Percentiles rank a stretch among this genome's conserved stretches.
phyloP scores from a whole-genome alignment of 78 protist genomes.

The Mantamonas sphyraenae region DNA sequence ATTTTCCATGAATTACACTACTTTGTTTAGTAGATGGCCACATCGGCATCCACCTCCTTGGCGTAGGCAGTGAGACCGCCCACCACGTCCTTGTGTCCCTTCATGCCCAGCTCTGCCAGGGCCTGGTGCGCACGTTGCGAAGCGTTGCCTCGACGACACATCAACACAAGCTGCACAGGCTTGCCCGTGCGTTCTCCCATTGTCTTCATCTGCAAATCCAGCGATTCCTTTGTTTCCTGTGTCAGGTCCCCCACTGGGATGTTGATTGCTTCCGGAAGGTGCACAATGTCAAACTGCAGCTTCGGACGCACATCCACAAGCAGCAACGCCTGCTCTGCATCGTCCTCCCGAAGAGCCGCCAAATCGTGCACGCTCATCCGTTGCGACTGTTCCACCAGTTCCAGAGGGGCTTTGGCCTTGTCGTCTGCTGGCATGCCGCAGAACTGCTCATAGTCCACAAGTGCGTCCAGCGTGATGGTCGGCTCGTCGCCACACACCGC shows the following conservation, averaged over 20 bases:
- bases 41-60: background rate
- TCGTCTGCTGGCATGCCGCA: no score
- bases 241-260: background rate
- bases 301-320: background rate
- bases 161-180: background rate
- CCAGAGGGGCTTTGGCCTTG: no score
- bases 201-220: background rate
- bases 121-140: background rate
- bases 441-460: background rate
- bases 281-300: background rate
- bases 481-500: constrained; percentile 23
- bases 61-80: background rate
- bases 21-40: background rate
- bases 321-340: no score
- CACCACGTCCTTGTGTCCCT: background rate
- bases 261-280: background rate
- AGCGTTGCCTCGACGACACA: background rate
- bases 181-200: background rate
- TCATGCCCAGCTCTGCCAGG: background rate
- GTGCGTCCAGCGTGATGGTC: constrained; percentile 11
- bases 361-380: no score
- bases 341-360: no score
- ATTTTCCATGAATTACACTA: no score
- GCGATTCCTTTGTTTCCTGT: background rate
- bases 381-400: no score